phyloP scores from a whole-genome alignment of 2,329 filamentous ascomycete species.

The Colletotrichum musae region DNA sequence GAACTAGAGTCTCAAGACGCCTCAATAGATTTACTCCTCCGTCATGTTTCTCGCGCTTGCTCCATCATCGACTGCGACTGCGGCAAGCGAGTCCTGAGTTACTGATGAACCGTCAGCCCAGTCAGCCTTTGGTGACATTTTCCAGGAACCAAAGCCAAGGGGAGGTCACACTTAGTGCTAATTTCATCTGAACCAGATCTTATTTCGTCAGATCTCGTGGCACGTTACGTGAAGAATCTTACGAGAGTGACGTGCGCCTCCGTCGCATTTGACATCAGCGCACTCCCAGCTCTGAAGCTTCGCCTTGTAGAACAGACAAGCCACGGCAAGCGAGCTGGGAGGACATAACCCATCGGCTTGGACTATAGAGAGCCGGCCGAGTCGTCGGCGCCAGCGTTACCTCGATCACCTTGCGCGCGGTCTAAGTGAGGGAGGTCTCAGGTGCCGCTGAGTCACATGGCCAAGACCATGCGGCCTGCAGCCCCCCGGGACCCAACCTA shows the following conservation, averaged over 20 bases:
- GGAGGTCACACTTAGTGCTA: background rate
- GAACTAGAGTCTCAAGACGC: background rate
- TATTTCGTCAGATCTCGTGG: background rate
- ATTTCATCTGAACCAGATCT: background rate
- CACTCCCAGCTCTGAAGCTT: background rate
- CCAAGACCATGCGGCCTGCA: background rate
- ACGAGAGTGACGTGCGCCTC: background rate
- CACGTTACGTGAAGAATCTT: background rate
- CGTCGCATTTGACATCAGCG: background rate
- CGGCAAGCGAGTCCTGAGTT: too few relatives aligned
- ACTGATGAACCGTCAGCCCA: background rate
- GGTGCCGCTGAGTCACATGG: background rate
- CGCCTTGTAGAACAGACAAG: background rate
- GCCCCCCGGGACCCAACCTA: background rate
- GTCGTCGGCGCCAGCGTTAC: background rate
- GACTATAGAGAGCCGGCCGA: background rate
- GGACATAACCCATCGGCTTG: background rate
- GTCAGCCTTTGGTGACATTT: background rate
- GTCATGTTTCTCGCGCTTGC: background rate
- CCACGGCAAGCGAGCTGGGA: background rate
- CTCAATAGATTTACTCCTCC: background rate
- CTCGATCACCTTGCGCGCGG: background rate
- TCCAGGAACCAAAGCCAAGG: background rate
- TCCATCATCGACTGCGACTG: background rate
- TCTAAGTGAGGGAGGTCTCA: background rate